These are phyloP conservation scores for Neopestalotiopsis sp. DNA, from an alignment of 2,329 filamentous ascomycete species.

Conservation along the genomic window DNA sequence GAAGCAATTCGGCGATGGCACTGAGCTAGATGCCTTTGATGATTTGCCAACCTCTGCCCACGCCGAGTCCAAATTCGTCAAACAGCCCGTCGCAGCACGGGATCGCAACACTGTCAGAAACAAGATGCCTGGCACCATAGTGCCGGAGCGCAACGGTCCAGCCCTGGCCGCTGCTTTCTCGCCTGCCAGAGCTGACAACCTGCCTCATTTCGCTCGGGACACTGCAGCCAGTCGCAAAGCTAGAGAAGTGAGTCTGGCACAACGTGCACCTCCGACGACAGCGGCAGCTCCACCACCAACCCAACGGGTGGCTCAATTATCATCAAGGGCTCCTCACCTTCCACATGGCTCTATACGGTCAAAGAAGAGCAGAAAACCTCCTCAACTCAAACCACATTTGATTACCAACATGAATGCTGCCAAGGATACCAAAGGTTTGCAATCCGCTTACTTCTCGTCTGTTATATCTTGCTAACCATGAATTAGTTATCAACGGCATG, in stretches of 20 bases:
- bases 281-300: slow-evolving; percentile 59
- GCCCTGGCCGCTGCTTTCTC: slow-evolving; percentile 59
- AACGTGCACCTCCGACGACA: slow-evolving; percentile 59
- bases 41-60: slow-evolving; percentile 88
- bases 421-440: slow-evolving; percentile 80
- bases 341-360: slow-evolving; percentile 51
- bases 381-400: slow-evolving; percentile 78
- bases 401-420: slow-evolving; percentile 82
- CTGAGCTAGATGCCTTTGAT: slow-evolving; percentile 91
- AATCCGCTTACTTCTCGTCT: slow-evolving; percentile 25
- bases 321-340: slow-evolving; percentile 50
- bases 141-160: slow-evolving; percentile 58
- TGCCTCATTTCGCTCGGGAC: slow-evolving; percentile 68
- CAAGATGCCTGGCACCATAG: slow-evolving; percentile 59
- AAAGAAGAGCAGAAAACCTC: slow-evolving; percentile 62
- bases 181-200: slow-evolving; percentile 60
- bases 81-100: slow-evolving; percentile 74
- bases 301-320: slow-evolving; percentile 59
- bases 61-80: slow-evolving; percentile 81
- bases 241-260: slow-evolving; percentile 64
- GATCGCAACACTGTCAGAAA: slow-evolving; percentile 67
- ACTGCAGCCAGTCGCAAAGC: slow-evolving; percentile 70
- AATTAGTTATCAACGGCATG: slow-evolving; percentile 87
- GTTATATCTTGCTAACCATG: slow-evolving; percentile 18
- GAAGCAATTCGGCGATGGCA: slow-evolving; percentile 86